phyloP scores from a whole-genome alignment of 306 rosid genomes.

The Dicorynia guianensis region DNA sequence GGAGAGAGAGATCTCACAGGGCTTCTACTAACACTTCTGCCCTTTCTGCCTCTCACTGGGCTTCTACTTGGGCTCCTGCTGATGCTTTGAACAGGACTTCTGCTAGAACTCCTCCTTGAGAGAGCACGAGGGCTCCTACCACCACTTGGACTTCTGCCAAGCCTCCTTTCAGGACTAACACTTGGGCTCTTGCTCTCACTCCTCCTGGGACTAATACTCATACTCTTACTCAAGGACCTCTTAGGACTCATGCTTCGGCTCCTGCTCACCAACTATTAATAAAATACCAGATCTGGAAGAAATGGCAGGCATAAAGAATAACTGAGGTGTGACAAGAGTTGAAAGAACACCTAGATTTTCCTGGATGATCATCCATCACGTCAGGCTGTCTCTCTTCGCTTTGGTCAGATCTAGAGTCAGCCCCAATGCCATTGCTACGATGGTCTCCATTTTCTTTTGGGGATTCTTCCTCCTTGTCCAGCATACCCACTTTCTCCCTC shows the following conservation, averaged over 20 bases:
- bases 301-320: conserved; percentile 70
- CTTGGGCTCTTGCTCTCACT: conserved; percentile 70
- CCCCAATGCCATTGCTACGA: conserved; percentile 66
- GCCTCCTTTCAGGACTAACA: conserved; percentile 55
- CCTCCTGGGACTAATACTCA: conserved; percentile 89
- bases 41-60: conserved; percentile 48
- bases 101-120: conserved; percentile 59
- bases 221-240: conserved; percentile 84
- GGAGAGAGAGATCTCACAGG: conserved; percentile 51
- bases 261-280: conserved; percentile 90
- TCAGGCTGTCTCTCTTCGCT: conserved; percentile 81
- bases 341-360: conserved; percentile 89
- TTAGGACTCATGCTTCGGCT: conserved; percentile 90
- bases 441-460: conserved; percentile 79
- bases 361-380: conserved; percentile 78
- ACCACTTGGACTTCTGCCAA: conserved; percentile 60
- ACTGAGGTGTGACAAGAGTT: conserved; percentile 70
- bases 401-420: conserved; percentile 62
- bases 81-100: conserved; percentile 65
- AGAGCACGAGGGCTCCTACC: conserved; percentile 66
- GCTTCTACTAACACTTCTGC: conserved; percentile 58
- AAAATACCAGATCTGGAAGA: conserved; percentile 71
- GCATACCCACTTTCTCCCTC: conserved; percentile 53
- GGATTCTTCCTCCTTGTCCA: conserved; percentile 50
- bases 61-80: conserved; percentile 54